Base-by-base conservation (phyloP, 2,329 filamentous ascomycete genomes). In the Curvularia lunata region DNA sequence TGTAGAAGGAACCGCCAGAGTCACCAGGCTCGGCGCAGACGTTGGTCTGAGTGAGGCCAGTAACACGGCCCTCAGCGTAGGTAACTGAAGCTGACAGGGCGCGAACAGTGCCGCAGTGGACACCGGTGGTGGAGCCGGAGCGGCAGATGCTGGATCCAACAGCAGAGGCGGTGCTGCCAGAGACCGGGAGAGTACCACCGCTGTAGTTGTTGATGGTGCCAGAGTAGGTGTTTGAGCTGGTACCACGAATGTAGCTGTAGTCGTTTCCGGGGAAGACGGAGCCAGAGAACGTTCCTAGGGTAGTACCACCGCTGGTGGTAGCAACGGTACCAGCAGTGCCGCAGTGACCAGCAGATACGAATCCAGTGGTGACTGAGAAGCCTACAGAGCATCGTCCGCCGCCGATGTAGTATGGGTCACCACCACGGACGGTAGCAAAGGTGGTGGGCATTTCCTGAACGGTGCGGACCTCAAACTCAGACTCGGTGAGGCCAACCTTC, bases 21-120 rank as follows among this genome's bases (percentile, higher is more conserved):
- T 79, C 77, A 58, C 77, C 77, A 61, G 75, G 75, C 75, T 79
- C 77, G 52, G 77, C 76, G 68, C 77, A 79, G 46, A 77, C 76
- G 48, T 58, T 78, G 56, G 77, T 79, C 51, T 75, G 72, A 55
- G 77, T 79, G 40, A 79, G 75, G 37, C 77, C 77, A 59, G 75
- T 76, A 61, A 79, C 76, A 63, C 73, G 63, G 25, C 77, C 77
- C 56, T 79, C 47, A 49, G 73, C n/a, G 71, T 79, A 79, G 70
- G 59, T 72, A 65, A 79, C 76, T 1, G 75, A 75, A 0, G 74
- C 77, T 59, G 73, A 68, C 2, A 76, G 61, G 25, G 73, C 63
- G 54, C 71, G 71, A 59, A 79, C 70, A 1, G 71, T 72, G 46
- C 76, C 76, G 70, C 77, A 79, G 74, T 63, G 68, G 68, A 78